Evolutionary conservation across 2,329 filamentous ascomycete genomes (phyloP).

Genomic region (Fusarium algeriense): DNA sequence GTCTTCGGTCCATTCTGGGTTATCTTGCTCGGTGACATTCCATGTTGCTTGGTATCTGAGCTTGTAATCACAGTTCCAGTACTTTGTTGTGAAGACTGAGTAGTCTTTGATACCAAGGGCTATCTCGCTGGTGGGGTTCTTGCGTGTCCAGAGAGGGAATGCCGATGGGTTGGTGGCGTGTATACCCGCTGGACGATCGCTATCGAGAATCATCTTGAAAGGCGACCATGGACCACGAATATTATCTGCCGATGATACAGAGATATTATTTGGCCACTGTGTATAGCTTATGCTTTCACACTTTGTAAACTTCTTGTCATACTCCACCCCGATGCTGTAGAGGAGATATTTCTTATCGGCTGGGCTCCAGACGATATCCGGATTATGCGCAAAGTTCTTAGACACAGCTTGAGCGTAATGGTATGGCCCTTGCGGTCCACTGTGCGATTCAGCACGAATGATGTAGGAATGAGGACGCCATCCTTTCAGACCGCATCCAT

Average conservation of each 20-base stretch:
- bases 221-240: conserved; percentile 37
- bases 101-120: conserved; percentile 27
- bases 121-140: conserved; percentile 12
- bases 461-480: conserved; percentile 62
- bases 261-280: conserved; percentile 44
- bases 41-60: conserved; percentile 24
- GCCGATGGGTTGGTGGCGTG: conserved; percentile 57
- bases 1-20: conserved; percentile 46
- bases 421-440: conserved; percentile 60
- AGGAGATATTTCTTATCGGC: conserved; percentile 59
- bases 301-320: conserved; percentile 5
- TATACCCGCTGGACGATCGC: conserved; percentile 17
- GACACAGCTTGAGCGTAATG: conserved; percentile 55
- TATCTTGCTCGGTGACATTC: conserved; percentile 28
- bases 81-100: conserved; percentile 16
- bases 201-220: conserved; percentile 25
- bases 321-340: conserved; percentile 56
- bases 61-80: not conserved
- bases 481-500: conserved; percentile 60
- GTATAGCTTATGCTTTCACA: conserved; percentile 33
- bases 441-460: conserved; percentile 59
- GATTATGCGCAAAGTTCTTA: conserved; percentile 61
- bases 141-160: conserved; percentile 49
- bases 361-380: conserved; percentile 58
- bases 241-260: conserved; percentile 34